Evolutionary conservation across 2,329 filamentous ascomycete species (phyloP), one percentile per base, ranked within the genome.

Genomic region (Penicillium sp.): DNA sequence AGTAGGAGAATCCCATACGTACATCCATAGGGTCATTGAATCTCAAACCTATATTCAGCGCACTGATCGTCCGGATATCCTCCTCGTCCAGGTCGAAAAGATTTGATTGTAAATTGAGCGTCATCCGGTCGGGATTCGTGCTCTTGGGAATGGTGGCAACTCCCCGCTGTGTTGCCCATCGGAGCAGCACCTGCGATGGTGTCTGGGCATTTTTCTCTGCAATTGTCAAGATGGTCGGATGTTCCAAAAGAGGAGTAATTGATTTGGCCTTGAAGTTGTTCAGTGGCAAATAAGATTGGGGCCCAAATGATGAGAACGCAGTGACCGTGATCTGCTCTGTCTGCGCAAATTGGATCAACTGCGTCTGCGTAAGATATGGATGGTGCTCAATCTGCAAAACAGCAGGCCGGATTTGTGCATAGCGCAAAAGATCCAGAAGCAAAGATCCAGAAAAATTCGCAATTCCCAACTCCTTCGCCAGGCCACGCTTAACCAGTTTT

Each of bases 321-420:
- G 90, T 94, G 51, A 95, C 81, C 61, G 80, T 79, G 63, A 95
- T 87, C 54, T 84, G 84, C 75, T 91, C 81, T 47, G 78, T 75
- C 77, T 88, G 80, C 64, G 86, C 87, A 45, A 90, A 84, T 64
- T 84, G 77, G 64, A 94, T 71, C 46, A 95, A 83, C 47, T 85
- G 81, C 53, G 79, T 74, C 80, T 95, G 90, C 55, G 89, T 87
- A 52, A 93, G 84, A 81, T 92, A 94, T 21, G 90, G 90, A 81
- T 95, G 91, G 78, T 93, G 89, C 80, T 95, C 90, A 73, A 95
- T 87, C 80, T 95, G 91, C 54, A 94, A 85, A 33, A 88, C 86
- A 32, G 89, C 87, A 7, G 90, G 89, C 37, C 80, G 80, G 73
- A 91, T 83, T 64, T 82, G 84, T 56, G 89, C 89, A 74, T 91